These are phyloP conservation scores for Rhizopus delemar DNA, from an alignment of 371 early-diverging fungal species.

Conservation along the genomic window DNA sequence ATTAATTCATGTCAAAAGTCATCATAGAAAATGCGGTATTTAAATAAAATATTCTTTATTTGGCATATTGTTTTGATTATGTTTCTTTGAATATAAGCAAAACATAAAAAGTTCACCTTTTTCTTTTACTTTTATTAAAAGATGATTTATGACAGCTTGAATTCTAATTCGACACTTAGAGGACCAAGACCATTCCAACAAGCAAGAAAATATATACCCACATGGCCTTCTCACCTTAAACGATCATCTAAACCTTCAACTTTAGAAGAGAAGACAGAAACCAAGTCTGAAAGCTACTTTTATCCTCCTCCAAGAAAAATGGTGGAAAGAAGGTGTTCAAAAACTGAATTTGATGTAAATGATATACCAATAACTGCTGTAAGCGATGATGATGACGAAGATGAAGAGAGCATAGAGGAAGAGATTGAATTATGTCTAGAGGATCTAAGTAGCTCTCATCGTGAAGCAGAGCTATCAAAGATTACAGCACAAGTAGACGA, in stretches of 20 bases:
- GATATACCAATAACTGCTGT: not conserved
- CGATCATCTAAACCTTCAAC: not conserved
- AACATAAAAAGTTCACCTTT: not conserved
- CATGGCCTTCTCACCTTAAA: not conserved
- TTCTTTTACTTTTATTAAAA: not conserved
- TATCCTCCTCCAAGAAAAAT: slow-evolving; percentile 16
- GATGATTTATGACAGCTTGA: not conserved
- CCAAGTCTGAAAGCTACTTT: not conserved
- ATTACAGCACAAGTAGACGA: not conserved
- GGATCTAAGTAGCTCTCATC: slow-evolving; percentile 3
- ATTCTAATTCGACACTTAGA: not conserved
- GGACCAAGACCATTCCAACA: slow-evolving; percentile 4
- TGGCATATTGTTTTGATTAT: not conserved
- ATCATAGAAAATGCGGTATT: not conserved
- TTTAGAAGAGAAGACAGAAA: not conserved
- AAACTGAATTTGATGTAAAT: slow-evolving; percentile 9
- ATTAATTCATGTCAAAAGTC: no score
- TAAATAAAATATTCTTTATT: not conserved
- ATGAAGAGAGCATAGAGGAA: slow-evolving; percentile 72
- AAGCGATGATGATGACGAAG: slow-evolving; percentile 48
- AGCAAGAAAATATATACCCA: not conserved
- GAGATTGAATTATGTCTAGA: slow-evolving; percentile 10
- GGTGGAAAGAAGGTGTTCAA: slow-evolving; percentile 16
- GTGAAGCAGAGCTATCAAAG: not conserved
- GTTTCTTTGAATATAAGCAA: not conserved